Evolutionary conservation across 768 basidiomycete genomes (phyloP).

Genomic region (Amanita pseudoporphyria): DNA sequence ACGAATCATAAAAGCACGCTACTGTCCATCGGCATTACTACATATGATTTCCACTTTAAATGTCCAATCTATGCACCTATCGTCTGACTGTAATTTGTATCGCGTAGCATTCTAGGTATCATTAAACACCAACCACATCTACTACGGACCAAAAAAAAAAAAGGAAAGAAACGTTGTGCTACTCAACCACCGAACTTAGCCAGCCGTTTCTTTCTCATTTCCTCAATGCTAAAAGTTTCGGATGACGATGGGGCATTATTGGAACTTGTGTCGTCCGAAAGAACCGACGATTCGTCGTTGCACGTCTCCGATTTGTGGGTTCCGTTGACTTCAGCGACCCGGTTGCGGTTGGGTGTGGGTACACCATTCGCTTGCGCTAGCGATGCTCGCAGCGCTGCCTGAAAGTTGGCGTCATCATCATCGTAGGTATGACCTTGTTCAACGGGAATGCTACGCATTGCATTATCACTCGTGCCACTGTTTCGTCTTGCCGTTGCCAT

Average conservation of each 20-base stretch:
- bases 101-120: neutral
- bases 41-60: neutral
- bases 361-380: slow-evolving; percentile 51
- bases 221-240: slow-evolving; percentile 46
- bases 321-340: neutral
- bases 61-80: neutral
- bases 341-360: slow-evolving; percentile 8
- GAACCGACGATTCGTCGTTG: slow-evolving; percentile 15
- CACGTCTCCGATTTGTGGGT: neutral
- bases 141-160: neutral
- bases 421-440: slow-evolving; percentile 42
- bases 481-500: slow-evolving; percentile 24
- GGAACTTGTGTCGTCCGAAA: slow-evolving; percentile 24
- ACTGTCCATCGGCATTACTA: neutral
- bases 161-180: too few relatives aligned
- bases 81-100: neutral
- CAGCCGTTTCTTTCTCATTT: slow-evolving; percentile 53
- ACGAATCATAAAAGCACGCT: slow-evolving; percentile 4
- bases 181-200: slow-evolving; percentile 48
- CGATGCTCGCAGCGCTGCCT: slow-evolving; percentile 81
- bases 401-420: slow-evolving; percentile 81
- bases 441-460: neutral
- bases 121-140: neutral
- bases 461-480: neutral
- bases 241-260: slow-evolving; percentile 7